Conservation (phyloP, 805 yeast genomes). For the Hanseniaspora lachancei region DNA sequence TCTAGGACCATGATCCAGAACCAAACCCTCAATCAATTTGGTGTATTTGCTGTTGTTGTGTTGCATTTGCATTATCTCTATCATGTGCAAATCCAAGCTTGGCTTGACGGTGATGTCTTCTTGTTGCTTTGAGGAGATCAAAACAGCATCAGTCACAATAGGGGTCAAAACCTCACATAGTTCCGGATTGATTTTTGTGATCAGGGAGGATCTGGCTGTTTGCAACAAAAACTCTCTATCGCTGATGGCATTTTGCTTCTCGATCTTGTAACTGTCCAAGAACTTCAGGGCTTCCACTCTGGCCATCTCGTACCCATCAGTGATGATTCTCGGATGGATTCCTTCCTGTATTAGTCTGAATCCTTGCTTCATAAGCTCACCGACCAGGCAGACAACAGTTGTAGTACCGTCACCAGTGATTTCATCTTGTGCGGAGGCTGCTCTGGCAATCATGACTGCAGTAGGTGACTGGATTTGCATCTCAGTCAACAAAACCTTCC, state of each 20-base stretch:
- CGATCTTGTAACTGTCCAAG: conserved; percentile 52
- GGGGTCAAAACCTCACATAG: conserved; percentile 76
- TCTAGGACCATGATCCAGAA: conserved; percentile 94
- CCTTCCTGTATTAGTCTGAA: conserved; percentile 87
- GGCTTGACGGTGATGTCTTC: conserved; percentile 25
- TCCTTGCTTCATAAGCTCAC: conserved; percentile 88
- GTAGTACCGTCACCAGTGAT: conserved; percentile 99
- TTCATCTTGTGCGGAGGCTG: conserved; percentile 97
- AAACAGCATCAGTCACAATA: conserved; percentile 90
- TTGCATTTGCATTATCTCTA: conserved; percentile 97
- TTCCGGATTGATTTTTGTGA: conserved; percentile 72
- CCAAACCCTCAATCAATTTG: conserved; percentile 71
- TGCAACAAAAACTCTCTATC: conserved; percentile 82
- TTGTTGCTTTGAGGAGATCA: conserved; percentile 46
- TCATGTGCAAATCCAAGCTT: conserved; percentile 81
- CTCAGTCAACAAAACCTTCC: conserved; percentile 81
- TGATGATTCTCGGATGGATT: conserved; percentile 84
- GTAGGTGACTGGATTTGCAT: conserved; percentile 95
- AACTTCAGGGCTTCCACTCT: conserved; percentile 59
- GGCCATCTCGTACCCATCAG: conserved; percentile 90
- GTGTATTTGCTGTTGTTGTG: conserved; percentile 78
- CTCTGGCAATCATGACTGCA: conserved; percentile 85
- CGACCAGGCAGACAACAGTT: conserved; percentile 84
- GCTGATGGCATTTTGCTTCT: conserved; percentile 31
- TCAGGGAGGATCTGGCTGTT: conserved; percentile 79